These are phyloP conservation scores for Pulveroboletus sp. DNA, from an alignment of 768 basidiomycete genomes.

Conservation along the genomic window DNA sequence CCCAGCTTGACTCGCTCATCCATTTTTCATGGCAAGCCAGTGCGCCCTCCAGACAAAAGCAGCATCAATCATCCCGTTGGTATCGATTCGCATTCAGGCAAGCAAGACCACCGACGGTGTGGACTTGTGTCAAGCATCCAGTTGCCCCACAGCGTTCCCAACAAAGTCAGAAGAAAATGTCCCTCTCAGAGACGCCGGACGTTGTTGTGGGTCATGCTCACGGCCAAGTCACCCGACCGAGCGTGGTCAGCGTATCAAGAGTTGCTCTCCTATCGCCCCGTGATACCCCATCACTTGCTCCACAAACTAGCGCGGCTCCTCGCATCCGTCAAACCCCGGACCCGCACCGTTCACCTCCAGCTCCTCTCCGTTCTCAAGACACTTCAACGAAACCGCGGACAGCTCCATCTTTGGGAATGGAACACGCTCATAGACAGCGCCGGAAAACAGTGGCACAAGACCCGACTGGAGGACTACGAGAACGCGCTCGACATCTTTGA, in stretches of 20 bases:
- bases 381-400: constrained; percentile 53
- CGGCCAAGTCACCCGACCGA: constrained; percentile 27
- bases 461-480: constrained; percentile 53
- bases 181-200: constrained; percentile 20
- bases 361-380: constrained; percentile 64
- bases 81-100: constrained; percentile 2
- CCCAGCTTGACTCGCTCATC: neutral
- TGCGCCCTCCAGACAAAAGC: neutral
- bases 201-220: constrained; percentile 33
- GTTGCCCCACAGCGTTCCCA: neutral
- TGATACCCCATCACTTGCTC: constrained; percentile 42
- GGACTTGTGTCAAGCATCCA: neutral
- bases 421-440: constrained; percentile 68
- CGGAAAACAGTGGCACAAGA: constrained; percentile 62
- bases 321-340: constrained; percentile 49
- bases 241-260: constrained; percentile 45
- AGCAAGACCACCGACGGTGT: constrained; percentile 6
- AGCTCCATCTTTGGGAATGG: constrained; percentile 65
- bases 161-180: constrained; percentile 13
- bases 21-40: neutral
- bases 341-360: constrained; percentile 56
- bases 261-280: constrained; percentile 23
- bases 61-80: constrained; percentile 5
- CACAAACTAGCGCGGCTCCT: constrained; percentile 61
- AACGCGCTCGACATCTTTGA: constrained; percentile 55